Evolutionary conservation across 1,284 basidiomycete species (phyloP).

Genomic region (Fomes fomentarius): DNA sequence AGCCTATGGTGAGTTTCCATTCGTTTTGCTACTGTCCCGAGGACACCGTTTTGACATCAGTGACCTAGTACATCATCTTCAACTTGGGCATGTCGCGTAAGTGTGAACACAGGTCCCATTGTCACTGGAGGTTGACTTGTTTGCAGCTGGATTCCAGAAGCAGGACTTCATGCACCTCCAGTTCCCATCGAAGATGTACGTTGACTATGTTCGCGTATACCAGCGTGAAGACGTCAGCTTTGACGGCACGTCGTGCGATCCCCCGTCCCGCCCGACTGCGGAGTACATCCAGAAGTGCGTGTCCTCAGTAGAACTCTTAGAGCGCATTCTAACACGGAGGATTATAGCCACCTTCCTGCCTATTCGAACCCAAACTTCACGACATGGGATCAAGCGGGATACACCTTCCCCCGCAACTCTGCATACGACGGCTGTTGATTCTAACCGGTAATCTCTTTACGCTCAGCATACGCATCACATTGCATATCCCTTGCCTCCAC

Average conservation of each 20-base stretch:
- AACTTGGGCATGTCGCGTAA: slow-evolving; percentile 75
- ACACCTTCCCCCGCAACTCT: slow-evolving; percentile 72
- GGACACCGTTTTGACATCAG: background rate
- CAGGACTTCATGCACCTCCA: slow-evolving; percentile 66
- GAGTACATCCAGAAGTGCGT: slow-evolving; percentile 46
- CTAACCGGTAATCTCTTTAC: too few species aligned
- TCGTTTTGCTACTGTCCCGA: background rate
- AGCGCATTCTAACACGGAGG: background rate
- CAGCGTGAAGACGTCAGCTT: slow-evolving; percentile 63
- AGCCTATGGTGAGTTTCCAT: slow-evolving; percentile 71
- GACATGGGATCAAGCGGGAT: slow-evolving; percentile 71
- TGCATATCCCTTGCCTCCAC: background rate
- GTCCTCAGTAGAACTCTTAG: background rate
- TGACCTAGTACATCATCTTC: slow-evolving; percentile 69
- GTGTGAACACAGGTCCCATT: slow-evolving; percentile 42
- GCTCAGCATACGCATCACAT: too few species aligned
- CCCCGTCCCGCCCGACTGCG: slow-evolving; percentile 58
- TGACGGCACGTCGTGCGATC: slow-evolving; percentile 61
- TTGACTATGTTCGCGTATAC: slow-evolving; percentile 82
- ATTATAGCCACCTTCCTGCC: slow-evolving; percentile 60
- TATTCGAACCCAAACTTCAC: slow-evolving; percentile 77
- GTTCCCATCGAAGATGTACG: slow-evolving; percentile 73
- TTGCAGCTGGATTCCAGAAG: slow-evolving; percentile 60
- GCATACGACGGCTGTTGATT: slow-evolving; percentile 52
- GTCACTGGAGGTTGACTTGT: background rate